Conservation (phyloP, 352 stramenopile genomes). For the Aphanomyces stellatus region DNA sequence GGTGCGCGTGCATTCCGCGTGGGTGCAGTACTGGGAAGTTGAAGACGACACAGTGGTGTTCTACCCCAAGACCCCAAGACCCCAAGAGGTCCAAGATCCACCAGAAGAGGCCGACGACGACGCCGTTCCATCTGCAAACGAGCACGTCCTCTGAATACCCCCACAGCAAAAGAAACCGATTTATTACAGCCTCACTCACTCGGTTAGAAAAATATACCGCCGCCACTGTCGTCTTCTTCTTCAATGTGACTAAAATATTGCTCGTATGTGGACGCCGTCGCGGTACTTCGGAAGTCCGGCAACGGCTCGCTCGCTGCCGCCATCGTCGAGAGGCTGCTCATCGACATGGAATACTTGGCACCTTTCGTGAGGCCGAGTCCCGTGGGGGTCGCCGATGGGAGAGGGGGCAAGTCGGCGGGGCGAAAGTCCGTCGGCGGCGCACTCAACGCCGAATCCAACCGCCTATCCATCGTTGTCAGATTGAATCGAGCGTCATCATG, state of each 20-base stretch:
- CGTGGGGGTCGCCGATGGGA: not conserved
- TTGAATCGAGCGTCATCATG: no score
- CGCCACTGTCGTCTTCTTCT: conserved; percentile 60
- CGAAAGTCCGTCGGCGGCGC: not conserved
- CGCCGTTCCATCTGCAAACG: no score
- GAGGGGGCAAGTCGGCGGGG: conserved; percentile 24
- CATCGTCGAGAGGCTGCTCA: conserved; percentile 61
- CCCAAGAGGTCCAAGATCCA: no score
- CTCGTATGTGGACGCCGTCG: conserved; percentile 75
- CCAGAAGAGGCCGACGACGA: no score
- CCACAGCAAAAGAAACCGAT: no score
- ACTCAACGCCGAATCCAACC: not conserved
- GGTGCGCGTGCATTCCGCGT: no score
- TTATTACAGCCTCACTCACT: no score
- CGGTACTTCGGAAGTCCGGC: conserved; percentile 20
- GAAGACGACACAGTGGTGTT: no score
- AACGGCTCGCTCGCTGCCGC: conserved; percentile 33
- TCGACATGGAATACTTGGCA: conserved; percentile 70
- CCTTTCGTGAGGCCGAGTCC: conserved; percentile 27
- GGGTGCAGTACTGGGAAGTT: no score
- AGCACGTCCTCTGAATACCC: no score
- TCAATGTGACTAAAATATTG: conserved; percentile 85
- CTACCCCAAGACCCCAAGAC: no score
- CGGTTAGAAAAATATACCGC: conserved; percentile 85
- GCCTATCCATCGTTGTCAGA: no score